A percentile compares a stretch with the other conserved stretches of the same genome.
Evolutionary conservation across 169 alveolate species (phyloP).

Genomic region (Plasmodium ovale): DNA sequence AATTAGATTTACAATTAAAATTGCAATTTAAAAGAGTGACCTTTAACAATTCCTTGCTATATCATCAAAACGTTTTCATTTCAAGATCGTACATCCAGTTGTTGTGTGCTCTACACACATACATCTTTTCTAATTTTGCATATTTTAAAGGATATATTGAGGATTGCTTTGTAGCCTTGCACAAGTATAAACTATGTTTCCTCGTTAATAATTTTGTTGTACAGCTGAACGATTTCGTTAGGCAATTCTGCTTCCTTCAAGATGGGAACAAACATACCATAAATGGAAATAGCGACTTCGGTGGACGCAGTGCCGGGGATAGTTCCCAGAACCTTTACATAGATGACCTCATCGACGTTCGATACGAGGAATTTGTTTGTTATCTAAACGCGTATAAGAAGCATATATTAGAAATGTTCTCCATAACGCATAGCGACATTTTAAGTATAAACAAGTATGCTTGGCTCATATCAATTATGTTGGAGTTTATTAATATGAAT

Average conservation of each 20-base stretch:
- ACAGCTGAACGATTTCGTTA: constrained; percentile 47
- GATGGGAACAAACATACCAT: constrained; percentile 12
- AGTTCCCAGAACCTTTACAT: constrained; percentile 23
- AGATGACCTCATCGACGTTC: constrained; percentile 28
- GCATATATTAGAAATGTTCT: constrained; percentile 42
- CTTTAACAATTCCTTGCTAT: constrained; percentile 35
- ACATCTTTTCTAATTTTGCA: constrained; percentile 46
- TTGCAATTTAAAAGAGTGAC: constrained; percentile 52
- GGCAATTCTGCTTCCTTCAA: constrained; percentile 22
- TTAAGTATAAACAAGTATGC: constrained; percentile 40
- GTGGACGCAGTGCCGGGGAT: background rate
- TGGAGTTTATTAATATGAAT: constrained; percentile 67
- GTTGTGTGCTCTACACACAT: constrained; percentile 68
- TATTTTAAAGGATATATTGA: constrained; percentile 46
- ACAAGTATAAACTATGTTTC: constrained; percentile 61
- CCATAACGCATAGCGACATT: constrained; percentile 46
- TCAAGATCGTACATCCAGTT: constrained; percentile 67
- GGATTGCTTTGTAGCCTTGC: constrained; percentile 35
- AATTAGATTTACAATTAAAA: constrained; percentile 28
- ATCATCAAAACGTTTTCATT: constrained; percentile 49
- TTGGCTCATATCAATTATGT: constrained; percentile 52
- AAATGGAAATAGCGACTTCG: background rate
- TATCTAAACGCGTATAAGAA: constrained; percentile 44
- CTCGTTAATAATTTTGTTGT: constrained; percentile 45
- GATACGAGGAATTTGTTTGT: constrained; percentile 41